Base-by-base conservation (phyloP, 352 stramenopile species). In the Phytophthora pistaciae region DNA sequence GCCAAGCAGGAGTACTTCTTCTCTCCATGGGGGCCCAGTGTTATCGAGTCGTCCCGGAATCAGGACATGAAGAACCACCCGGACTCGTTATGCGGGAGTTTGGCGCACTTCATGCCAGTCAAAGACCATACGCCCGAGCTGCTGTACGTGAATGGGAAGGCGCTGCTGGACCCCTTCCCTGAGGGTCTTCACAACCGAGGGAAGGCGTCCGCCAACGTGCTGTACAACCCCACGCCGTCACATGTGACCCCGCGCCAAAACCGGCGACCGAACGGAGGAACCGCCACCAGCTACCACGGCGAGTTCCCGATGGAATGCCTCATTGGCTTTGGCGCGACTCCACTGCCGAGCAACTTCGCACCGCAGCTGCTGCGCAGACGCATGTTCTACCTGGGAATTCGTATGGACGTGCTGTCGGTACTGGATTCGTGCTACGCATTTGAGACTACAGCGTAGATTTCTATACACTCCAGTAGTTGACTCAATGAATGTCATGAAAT, bases 81-180 rank as follows among this genome's bases (percentile, higher is more conserved):
- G 13, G 69, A 82, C 46, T 90, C 80, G 13, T 55, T 91, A 0
- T 91, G 83, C 21, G 85, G 82, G 1, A 88, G 76, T 58, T 74
- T 91, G 29, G 82, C 80, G 11, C 84, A 90, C 42, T 91, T 84
- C 53, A 66, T 84, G 46, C 82, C 84, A 0, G 63, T 73, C 2
- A 66, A 83, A 3, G 67, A 86, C 36, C 33, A 65, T 3, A 62
- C 21, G 13, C 70, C 79, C 0, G 77, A 86, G 60, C 64, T 87
- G 5, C 56, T 90, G 18, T 87, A 90, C 56, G 67, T 90, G 7
- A 86, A 88, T 58, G 82, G 78, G n/a, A 83, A 82, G 16, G 77
- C 77, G n/a, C 72, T 91, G 7, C 25, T 91, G 11, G 70, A 88
- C 40, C 80, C 80, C 25, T 82, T 79, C 42, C 68, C 79, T 0